Conservation (phyloP, 352 stramenopile species). For the Phytopythium montanum region DNA sequence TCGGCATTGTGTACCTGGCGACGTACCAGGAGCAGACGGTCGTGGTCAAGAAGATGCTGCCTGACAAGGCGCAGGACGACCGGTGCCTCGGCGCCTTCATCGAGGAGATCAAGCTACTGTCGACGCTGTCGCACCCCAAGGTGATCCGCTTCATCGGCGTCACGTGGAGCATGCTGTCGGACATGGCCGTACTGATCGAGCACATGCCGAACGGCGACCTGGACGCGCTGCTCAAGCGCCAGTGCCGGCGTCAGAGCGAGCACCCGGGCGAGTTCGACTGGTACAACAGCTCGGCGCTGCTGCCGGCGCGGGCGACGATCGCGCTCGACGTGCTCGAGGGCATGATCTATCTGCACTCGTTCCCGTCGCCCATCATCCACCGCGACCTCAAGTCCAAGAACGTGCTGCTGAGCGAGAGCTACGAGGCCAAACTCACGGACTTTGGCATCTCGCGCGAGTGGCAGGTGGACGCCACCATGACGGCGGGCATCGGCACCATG, state of each 20-base stretch:
- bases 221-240: slow-evolving; percentile 62
- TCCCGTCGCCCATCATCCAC: slow-evolving; percentile 74
- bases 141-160: slow-evolving; percentile 81
- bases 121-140: slow-evolving; percentile 74
- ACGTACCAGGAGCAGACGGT: slow-evolving; percentile 54
- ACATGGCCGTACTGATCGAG: slow-evolving; percentile 80
- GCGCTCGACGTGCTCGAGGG: slow-evolving; percentile 74
- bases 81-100: slow-evolving; percentile 65
- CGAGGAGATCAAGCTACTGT: slow-evolving; percentile 83
- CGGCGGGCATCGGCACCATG: slow-evolving; percentile 79
- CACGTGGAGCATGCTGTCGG: slow-evolving; percentile 82
- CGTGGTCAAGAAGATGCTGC: slow-evolving; percentile 83
- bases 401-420: slow-evolving; percentile 55
- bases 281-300: slow-evolving; percentile 49
- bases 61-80: slow-evolving; percentile 77
- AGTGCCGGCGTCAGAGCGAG: slow-evolving; percentile 30
- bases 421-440: slow-evolving; percentile 76
- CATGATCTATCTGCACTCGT: slow-evolving; percentile 81
- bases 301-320: slow-evolving; percentile 51
- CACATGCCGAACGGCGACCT: slow-evolving; percentile 78
- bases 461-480: slow-evolving; percentile 78
- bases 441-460: slow-evolving; percentile 82
- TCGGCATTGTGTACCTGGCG: slow-evolving; percentile 69
- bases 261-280: slow-evolving; percentile 60
- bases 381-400: slow-evolving; percentile 78